phyloP scores from a whole-genome alignment of 1,284 basidiomycete genomes.

The Melanopsichium pennsylvanicum region DNA sequence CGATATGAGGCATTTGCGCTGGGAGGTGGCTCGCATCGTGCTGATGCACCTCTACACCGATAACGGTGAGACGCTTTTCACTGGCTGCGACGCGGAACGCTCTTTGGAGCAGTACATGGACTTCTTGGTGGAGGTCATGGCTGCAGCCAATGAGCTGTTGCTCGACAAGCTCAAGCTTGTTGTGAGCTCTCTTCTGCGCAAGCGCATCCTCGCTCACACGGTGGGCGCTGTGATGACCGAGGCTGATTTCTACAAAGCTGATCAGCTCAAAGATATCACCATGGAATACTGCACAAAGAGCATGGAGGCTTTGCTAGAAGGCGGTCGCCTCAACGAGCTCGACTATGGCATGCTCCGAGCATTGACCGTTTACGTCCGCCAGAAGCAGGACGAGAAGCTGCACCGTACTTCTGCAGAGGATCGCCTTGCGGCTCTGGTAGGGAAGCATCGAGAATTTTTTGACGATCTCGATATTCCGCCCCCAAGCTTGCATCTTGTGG shows the following conservation, averaged over 20 bases:
- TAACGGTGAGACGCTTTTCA: slow-evolving; percentile 75
- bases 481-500: slow-evolving; percentile 66
- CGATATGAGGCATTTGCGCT: slow-evolving; percentile 78
- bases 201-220: slow-evolving; percentile 78
- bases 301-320: slow-evolving; percentile 87
- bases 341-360: slow-evolving; percentile 75
- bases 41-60: slow-evolving; percentile 83
- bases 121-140: slow-evolving; percentile 86
- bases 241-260: slow-evolving; percentile 80
- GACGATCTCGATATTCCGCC: slow-evolving; percentile 79
- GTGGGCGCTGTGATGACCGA: slow-evolving; percentile 83
- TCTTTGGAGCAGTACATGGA: slow-evolving; percentile 82
- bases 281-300: slow-evolving; percentile 84
- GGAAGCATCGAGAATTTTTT: slow-evolving; percentile 79
- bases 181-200: slow-evolving; percentile 72
- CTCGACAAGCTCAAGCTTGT: slow-evolving; percentile 83
- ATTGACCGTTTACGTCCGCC: slow-evolving; percentile 73
- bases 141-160: slow-evolving; percentile 86
- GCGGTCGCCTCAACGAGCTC: slow-evolving; percentile 77
- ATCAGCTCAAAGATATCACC: slow-evolving; percentile 75
- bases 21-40: slow-evolving; percentile 80
- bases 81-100: slow-evolving; percentile 63
- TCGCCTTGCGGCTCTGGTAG: slow-evolving; percentile 73
- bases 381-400: slow-evolving; percentile 75
- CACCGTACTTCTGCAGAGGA: slow-evolving; percentile 74